Conservation (phyloP, 2,329 filamentous ascomycete species). For the Penicillium crustosum region DNA sequence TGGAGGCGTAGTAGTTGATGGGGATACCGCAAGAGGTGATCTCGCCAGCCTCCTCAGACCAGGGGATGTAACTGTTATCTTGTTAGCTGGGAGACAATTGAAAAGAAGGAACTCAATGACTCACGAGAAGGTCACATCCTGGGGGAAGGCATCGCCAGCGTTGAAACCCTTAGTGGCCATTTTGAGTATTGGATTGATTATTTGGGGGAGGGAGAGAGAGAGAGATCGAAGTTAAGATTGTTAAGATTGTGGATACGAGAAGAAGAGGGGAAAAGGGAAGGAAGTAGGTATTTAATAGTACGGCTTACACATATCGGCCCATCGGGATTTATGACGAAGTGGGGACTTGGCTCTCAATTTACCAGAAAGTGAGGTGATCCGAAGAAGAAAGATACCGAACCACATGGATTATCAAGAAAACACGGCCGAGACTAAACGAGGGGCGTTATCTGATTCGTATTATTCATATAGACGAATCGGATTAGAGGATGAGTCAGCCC, state of each 20-base stretch:
- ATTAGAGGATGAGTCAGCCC: background rate
- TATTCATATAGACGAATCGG: background rate
- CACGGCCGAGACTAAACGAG: slow-evolving; percentile 34
- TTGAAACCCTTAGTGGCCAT: slow-evolving; percentile 67
- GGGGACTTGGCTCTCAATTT: slow-evolving; percentile 11
- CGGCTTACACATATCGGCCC: slow-evolving; percentile 30
- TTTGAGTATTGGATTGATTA: slow-evolving; percentile 24
- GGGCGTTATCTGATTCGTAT: background rate
- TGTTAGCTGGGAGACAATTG: slow-evolving; percentile 7
- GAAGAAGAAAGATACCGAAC: slow-evolving; percentile 40
- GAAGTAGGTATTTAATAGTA: slow-evolving; percentile 21
- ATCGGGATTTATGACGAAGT: slow-evolving; percentile 26
- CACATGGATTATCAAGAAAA: slow-evolving; percentile 37
- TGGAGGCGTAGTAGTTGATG: slow-evolving; percentile 74
- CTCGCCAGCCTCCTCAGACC: slow-evolving; percentile 65
- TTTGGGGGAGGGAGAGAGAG: slow-evolving; percentile 3
- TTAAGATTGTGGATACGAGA: slow-evolving; percentile 8
- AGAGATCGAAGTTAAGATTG: slow-evolving; percentile 6
- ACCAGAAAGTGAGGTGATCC: slow-evolving; percentile 33
- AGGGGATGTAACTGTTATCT: slow-evolving; percentile 68
- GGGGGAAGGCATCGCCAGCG: slow-evolving; percentile 79
- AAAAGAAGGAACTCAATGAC: slow-evolving; percentile 26
- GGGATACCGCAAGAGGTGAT: slow-evolving; percentile 78
- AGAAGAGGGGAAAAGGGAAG: slow-evolving; percentile 12
- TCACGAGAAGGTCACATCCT: slow-evolving; percentile 73